phyloP scores from a whole-genome alignment of 129 eudicot species.

The Saussurea involucrata region DNA sequence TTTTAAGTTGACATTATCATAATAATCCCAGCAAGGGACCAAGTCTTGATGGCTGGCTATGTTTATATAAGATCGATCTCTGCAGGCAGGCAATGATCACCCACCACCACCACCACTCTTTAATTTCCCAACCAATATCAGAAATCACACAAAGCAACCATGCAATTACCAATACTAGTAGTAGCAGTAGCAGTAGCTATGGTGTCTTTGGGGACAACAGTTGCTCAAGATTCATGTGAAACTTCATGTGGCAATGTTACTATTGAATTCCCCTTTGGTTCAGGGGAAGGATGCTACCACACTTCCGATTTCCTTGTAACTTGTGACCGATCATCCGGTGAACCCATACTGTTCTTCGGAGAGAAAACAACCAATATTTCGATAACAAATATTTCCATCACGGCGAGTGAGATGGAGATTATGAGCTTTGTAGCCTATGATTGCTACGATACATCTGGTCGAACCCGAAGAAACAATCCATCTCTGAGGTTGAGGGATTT shows the following conservation, averaged over 20 bases:
- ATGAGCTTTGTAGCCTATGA: background rate
- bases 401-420: constrained; percentile 10
- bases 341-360: background rate
- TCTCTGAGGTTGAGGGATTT: background rate
- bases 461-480: background rate
- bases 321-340: constrained; percentile 11
- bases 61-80: no score
- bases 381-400: background rate
- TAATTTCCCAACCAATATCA: no score
- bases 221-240: constrained; percentile 12
- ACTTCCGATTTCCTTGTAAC: constrained; percentile 3
- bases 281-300: constrained; percentile 10
- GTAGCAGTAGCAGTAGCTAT: background rate
- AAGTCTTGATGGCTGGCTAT: no score
- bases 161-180: constrained; percentile 17
- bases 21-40: no score
- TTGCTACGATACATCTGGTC: constrained; percentile 17
- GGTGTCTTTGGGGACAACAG: constrained; percentile 7
- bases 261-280: constrained; percentile 28
- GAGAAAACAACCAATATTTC: background rate
- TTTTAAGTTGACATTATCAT: no score
- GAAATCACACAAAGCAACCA: background rate
- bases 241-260: constrained; percentile 23
- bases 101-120: no score
- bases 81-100: no score